Evolutionary conservation across 768 basidiomycete species (phyloP).

Genomic region (Vishniacozyma victoriae): DNA sequence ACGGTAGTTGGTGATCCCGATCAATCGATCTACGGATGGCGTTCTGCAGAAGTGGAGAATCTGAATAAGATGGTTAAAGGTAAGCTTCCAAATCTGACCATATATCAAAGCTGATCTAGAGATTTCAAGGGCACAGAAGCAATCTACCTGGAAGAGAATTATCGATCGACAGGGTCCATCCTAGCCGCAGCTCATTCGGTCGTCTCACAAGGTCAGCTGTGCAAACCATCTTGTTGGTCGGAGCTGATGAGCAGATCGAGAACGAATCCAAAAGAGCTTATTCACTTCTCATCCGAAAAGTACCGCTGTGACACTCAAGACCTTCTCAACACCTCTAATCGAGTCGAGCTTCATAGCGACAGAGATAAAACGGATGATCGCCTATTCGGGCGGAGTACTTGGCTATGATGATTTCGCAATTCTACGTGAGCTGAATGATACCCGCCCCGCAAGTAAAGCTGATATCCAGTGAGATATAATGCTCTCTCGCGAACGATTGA

Average conservation of each 20-base stretch:
- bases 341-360: slow-evolving; percentile 68
- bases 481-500: slow-evolving; percentile 72
- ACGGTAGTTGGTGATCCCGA: slow-evolving; percentile 88
- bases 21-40: slow-evolving; percentile 87
- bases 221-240: background rate
- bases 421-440: slow-evolving; percentile 55
- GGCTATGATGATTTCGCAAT: slow-evolving; percentile 72
- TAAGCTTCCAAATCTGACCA: slow-evolving; percentile 34
- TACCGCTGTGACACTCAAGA: slow-evolving; percentile 56
- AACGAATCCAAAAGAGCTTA: slow-evolving; percentile 67
- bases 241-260: slow-evolving; percentile 55
- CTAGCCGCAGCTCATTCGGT: slow-evolving; percentile 67
- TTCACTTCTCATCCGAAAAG: slow-evolving; percentile 64
- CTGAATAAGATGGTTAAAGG: slow-evolving; percentile 66
- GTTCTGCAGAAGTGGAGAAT: slow-evolving; percentile 70
- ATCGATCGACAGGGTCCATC: slow-evolving; percentile 74
- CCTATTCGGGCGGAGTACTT: slow-evolving; percentile 65
- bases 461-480: slow-evolving; percentile 64
- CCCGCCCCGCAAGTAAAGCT: background rate
- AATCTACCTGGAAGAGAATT: slow-evolving; percentile 77
- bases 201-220: slow-evolving; percentile 64
- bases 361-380: slow-evolving; percentile 73
- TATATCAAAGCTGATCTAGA: slow-evolving; percentile 49
- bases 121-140: slow-evolving; percentile 62
- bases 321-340: slow-evolving; percentile 50